Percentiles rank a stretch among this genome's conserved stretches.
phyloP scores from a whole-genome alignment of 2,329 filamentous ascomycete genomes.

The Anthostomella pinea region DNA sequence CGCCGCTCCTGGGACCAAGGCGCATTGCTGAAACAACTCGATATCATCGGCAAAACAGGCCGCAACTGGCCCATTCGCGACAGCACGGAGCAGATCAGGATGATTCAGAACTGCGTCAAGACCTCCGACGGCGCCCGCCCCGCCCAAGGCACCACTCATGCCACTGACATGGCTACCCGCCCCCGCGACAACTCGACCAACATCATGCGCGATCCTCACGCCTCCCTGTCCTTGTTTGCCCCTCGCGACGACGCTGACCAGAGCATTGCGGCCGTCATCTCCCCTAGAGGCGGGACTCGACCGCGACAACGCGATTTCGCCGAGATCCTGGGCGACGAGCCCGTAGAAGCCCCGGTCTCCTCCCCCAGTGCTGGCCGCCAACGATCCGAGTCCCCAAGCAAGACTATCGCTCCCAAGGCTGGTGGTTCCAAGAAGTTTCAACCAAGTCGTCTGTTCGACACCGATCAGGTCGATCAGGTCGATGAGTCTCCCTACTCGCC shows the following conservation, averaged over 20 bases:
- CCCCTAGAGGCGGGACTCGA: conserved; percentile 57
- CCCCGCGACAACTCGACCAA: conserved; percentile 53
- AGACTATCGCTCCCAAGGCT: conserved; percentile 41
- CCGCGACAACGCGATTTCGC: conserved; percentile 65
- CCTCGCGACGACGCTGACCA: conserved; percentile 62
- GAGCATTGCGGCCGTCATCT: conserved; percentile 50
- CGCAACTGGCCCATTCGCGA: conserved; percentile 95
- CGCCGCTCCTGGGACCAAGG: conserved; percentile 95
- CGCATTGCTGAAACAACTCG: conserved; percentile 85
- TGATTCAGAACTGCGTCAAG: conserved; percentile 65
- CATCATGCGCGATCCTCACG: conserved; percentile 61
- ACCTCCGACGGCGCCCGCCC: conserved; percentile 36
- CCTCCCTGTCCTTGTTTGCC: conserved; percentile 72
- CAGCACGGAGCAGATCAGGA: conserved; percentile 74
- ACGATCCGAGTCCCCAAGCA: conserved; percentile 36
- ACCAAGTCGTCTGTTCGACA: conserved; percentile 62
- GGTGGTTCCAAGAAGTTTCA: conserved; percentile 61
- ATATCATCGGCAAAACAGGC: conserved; percentile 85
- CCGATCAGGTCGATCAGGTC: conserved; percentile 54
- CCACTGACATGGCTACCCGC: conserved; percentile 40
- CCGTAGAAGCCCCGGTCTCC: conserved; percentile 34
- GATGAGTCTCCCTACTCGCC: conserved; percentile 41
- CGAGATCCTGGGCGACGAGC: conserved; percentile 66
- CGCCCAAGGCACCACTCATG: conserved; percentile 28
- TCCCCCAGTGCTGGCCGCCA: conserved; percentile 41